Conservation (phyloP, 1,284 basidiomycete genomes). For the Ceratobasidium sp. region DNA sequence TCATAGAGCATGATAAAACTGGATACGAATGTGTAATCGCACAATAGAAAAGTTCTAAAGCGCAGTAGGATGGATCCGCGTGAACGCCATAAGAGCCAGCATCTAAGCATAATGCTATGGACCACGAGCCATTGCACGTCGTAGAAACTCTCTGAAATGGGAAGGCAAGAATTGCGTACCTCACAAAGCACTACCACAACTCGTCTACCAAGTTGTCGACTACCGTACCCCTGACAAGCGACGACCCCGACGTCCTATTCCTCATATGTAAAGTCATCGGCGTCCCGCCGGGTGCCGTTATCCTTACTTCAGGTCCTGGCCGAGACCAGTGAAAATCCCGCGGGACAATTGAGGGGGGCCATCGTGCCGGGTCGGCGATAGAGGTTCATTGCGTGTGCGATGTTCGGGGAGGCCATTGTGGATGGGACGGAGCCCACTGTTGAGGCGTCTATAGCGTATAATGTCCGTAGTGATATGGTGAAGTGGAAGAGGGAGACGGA, state of each 20-base stretch:
- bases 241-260: too few relatives aligned
- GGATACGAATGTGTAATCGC: too few relatives aligned
- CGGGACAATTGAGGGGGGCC: not conserved
- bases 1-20: too few relatives aligned
- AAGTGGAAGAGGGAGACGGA: not conserved
- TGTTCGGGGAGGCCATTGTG: not conserved
- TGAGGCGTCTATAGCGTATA: not conserved
- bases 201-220: too few relatives aligned
- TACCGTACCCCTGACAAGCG: not conserved
- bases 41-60: too few relatives aligned
- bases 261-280: constrained; percentile 7
- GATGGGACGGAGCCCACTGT: not conserved
- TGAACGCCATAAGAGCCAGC: too few relatives aligned
- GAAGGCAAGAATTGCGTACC: too few relatives aligned
- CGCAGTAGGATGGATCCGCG: too few relatives aligned
- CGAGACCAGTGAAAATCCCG: constrained; percentile 21
- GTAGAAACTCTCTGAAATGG: too few relatives aligned
- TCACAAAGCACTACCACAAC: too few relatives aligned
- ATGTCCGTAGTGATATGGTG: not conserved
- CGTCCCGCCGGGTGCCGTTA: constrained; percentile 18
- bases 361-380: not conserved
- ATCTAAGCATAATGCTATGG: too few relatives aligned
- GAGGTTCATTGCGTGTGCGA: not conserved
- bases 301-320: constrained; percentile 4
- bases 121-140: too few relatives aligned